Percentiles rank a stretch among this genome's conserved stretches.
phyloP scores from a whole-genome alignment of 495 filamentous ascomycete species.

The Apodospora peruviana region DNA sequence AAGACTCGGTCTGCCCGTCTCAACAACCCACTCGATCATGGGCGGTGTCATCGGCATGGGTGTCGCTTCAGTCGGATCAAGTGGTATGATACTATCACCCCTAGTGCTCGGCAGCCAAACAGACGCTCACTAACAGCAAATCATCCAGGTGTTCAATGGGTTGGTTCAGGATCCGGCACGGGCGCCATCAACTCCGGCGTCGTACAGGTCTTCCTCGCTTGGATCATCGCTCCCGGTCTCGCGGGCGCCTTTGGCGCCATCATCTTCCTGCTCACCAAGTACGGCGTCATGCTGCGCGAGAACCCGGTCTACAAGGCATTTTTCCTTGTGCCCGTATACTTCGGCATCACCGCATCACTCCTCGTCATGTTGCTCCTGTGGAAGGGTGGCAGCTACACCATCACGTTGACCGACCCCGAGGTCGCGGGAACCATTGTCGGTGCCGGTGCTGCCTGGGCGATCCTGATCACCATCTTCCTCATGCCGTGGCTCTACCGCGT shows the following conservation, averaged over 20 bases:
- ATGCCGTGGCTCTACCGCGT: constrained; percentile 58
- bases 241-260: constrained; percentile 49
- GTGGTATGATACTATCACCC: too few species aligned
- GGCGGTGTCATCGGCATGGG: constrained; percentile 59
- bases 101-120: too few species aligned
- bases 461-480: constrained; percentile 38
- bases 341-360: constrained; percentile 54
- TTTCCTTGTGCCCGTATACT: constrained; percentile 54
- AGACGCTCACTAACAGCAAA: too few species aligned
- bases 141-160: constrained; percentile 53
- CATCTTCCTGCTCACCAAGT: constrained; percentile 62
- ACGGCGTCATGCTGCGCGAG: constrained; percentile 51
- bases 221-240: constrained; percentile 58
- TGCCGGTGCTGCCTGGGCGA: constrained; percentile 10
- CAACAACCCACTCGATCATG: constrained; percentile 60
- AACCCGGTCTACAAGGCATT: constrained; percentile 55
- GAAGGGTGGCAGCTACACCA: constrained; percentile 43
- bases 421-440: constrained; percentile 10
- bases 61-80: constrained; percentile 48
- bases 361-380: constrained; percentile 60
- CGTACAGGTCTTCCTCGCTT: constrained; percentile 41
- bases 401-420: constrained; percentile 39
- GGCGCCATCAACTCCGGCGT: constrained; percentile 47
- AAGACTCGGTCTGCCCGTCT: constrained; percentile 49
- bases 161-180: constrained; percentile 35